phyloP scores from a whole-genome alignment of 306 rosid species.

The Calophaca sinica region DNA sequence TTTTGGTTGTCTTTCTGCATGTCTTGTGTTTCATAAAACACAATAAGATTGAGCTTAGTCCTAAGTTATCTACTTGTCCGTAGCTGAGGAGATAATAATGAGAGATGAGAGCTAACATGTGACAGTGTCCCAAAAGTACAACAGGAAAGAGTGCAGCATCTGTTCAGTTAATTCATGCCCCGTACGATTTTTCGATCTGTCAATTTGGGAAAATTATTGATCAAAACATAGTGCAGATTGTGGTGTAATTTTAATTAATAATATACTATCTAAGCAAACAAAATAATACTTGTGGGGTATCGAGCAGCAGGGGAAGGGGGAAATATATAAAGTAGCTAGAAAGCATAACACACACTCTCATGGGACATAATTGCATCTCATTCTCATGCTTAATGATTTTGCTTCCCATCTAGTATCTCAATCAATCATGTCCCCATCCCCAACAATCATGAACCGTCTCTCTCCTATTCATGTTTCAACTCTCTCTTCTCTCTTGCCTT shows the following conservation, averaged over 20 bases:
- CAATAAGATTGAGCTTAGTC: not conserved
- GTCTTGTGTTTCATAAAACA: not conserved
- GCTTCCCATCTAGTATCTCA: slow-evolving; percentile 40
- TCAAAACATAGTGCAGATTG: slow-evolving; percentile 14
- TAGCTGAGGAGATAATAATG: slow-evolving; percentile 29
- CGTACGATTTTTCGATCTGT: not conserved
- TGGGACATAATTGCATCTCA: slow-evolving; percentile 53
- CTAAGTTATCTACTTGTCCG: not conserved
- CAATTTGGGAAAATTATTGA: not conserved
- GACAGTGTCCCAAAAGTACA: slow-evolving; percentile 23
- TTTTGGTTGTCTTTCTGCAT: slow-evolving; percentile 2
- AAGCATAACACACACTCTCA: slow-evolving; percentile 63
- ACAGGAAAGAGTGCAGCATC: not conserved
- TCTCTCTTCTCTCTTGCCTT: slow-evolving; percentile 32
- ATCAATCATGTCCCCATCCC: slow-evolving; percentile 44
- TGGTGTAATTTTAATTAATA: slow-evolving; percentile 18
- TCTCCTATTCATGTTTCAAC: slow-evolving; percentile 42
- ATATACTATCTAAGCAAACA: not conserved
- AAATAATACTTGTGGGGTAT: slow-evolving; percentile 36
- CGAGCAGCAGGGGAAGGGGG: not conserved
- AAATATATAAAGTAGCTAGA: not conserved
- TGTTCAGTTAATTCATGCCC: slow-evolving; percentile 24
- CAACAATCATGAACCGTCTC: slow-evolving; percentile 48
- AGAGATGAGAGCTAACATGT: slow-evolving; percentile 42
- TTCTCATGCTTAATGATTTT: slow-evolving; percentile 50